Percentiles rank a stretch among this genome's conserved stretches.
Evolutionary conservation across 208 protist species (phyloP).

Genomic region (Porcisia deanei): DNA sequence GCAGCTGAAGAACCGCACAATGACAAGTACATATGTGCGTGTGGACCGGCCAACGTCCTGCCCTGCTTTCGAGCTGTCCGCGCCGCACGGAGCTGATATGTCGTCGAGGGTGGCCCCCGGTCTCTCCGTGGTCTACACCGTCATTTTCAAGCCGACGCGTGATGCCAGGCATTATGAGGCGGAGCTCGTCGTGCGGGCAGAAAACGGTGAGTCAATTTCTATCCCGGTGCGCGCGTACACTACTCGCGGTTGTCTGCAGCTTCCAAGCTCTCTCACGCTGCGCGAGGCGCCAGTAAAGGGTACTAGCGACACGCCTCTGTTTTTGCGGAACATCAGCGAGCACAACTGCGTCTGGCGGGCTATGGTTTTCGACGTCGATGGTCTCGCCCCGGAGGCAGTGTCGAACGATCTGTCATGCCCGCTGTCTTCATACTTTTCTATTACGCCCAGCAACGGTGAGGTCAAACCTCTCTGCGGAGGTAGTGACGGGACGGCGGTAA

Average conservation of each 20-base stretch:
- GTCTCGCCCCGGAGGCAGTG: neutral
- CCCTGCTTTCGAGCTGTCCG: slow-evolving; percentile 68
- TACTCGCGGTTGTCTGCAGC: slow-evolving; percentile 82
- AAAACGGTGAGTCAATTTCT: slow-evolving; percentile 80
- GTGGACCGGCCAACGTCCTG: slow-evolving; percentile 69
- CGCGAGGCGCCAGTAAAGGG: slow-evolving; percentile 76
- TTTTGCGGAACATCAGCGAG: slow-evolving; percentile 88
- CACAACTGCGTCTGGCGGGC: slow-evolving; percentile 71
- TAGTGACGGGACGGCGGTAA: slow-evolving; percentile 26
- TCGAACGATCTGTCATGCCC: slow-evolving; percentile 35
- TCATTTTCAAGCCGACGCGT: slow-evolving; percentile 87
- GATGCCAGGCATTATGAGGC: slow-evolving; percentile 71
- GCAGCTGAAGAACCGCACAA: slow-evolving; percentile 85
- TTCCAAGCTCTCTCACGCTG: slow-evolving; percentile 75
- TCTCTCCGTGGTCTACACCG: slow-evolving; percentile 83
- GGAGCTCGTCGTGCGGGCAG: slow-evolving; percentile 85
- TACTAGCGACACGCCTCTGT: slow-evolving; percentile 61
- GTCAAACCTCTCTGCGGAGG: slow-evolving; percentile 64
- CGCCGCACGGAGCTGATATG: slow-evolving; percentile 46
- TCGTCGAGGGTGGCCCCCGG: slow-evolving; percentile 89
- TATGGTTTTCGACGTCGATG: slow-evolving; percentile 23
- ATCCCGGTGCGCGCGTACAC: slow-evolving; percentile 86
- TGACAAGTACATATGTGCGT: slow-evolving; percentile 78
- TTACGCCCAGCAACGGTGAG: slow-evolving; percentile 50
- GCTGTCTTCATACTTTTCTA: slow-evolving; percentile 64